These are phyloP conservation scores for Limonium bicolor DNA, from an alignment of 148 eudicot genomes.

Conservation along the genomic window DNA sequence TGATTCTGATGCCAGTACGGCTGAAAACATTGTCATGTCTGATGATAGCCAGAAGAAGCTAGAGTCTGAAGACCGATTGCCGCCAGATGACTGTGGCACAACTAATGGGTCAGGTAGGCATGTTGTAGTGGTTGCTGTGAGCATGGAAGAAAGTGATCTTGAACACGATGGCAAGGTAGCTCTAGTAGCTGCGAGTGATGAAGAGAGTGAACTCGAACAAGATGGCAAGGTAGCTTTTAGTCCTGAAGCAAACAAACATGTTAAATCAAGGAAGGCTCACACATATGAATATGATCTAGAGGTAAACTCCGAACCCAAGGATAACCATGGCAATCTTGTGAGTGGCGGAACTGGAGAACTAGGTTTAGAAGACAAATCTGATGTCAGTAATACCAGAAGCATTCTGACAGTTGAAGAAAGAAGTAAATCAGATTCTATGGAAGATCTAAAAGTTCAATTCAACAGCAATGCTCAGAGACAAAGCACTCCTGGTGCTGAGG, in stretches of 20 bases:
- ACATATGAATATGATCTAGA: constrained; percentile 19
- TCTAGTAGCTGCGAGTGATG: too few species aligned
- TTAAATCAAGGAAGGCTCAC: too few species aligned
- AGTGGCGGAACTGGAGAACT: too few species aligned
- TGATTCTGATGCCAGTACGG: constrained; percentile 5
- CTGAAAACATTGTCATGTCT: constrained; percentile 4
- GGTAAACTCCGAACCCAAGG: constrained; percentile 9
- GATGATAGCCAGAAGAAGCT: background rate
- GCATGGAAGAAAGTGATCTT: too few species aligned
- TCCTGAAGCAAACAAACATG: too few species aligned
- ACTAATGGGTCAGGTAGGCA: background rate
- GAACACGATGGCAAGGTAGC: too few species aligned
- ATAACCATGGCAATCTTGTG: too few species aligned
- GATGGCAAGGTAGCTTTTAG: too few species aligned
- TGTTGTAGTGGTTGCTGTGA: constrained; percentile 10
- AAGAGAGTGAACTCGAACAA: too few species aligned
- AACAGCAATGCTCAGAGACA: background rate
- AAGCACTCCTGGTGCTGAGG: background rate
- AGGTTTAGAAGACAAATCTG: background rate
- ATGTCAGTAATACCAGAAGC: background rate
- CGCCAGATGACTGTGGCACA: background rate
- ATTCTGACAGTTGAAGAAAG: too few species aligned
- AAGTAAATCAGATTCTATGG: too few species aligned
- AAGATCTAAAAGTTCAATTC: too few species aligned
- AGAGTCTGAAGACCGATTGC: background rate